These are phyloP conservation scores for Boletus speciosus DNA, from an alignment of 768 basidiomycete genomes.

Conservation along the genomic window DNA sequence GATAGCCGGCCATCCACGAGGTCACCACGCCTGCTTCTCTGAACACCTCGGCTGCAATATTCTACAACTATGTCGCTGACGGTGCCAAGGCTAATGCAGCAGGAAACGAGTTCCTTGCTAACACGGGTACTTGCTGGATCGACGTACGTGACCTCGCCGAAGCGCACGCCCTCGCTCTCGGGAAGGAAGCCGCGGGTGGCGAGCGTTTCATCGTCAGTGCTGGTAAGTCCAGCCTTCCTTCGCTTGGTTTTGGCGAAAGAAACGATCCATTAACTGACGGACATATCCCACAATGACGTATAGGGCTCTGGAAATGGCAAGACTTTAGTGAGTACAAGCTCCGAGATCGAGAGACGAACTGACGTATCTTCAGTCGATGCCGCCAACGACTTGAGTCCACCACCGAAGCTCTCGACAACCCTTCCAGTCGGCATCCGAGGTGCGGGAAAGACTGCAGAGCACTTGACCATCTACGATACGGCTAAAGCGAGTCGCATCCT, in stretches of 20 bases:
- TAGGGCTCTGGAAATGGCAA: slow-evolving; percentile 31
- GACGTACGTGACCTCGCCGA: slow-evolving; percentile 56
- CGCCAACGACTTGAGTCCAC: slow-evolving; percentile 34
- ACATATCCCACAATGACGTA: not conserved
- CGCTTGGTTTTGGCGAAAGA: not conserved
- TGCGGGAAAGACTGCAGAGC: slow-evolving; percentile 25
- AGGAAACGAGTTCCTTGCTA: slow-evolving; percentile 24
- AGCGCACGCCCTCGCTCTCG: slow-evolving; percentile 52
- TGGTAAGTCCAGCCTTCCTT: slow-evolving; percentile 15
- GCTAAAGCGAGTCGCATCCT: slow-evolving; percentile 40
- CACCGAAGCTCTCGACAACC: slow-evolving; percentile 26
- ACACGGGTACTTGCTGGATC: slow-evolving; percentile 35
- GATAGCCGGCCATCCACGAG: slow-evolving; percentile 44
- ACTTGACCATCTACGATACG: slow-evolving; percentile 31
- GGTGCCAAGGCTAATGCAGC: slow-evolving; percentile 16
- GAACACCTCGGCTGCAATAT: slow-evolving; percentile 37
- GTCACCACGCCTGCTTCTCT: slow-evolving; percentile 33
- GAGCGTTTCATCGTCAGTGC: slow-evolving; percentile 54
- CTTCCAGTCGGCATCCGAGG: slow-evolving; percentile 36
- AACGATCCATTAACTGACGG: not conserved
- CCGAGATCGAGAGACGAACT: not conserved
- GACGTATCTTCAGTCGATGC: slow-evolving; percentile 31
- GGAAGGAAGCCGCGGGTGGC: slow-evolving; percentile 48
- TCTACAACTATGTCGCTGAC: slow-evolving; percentile 34
- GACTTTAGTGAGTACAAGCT: slow-evolving; percentile 24